Evolutionary conservation across 140 eudicot genomes (phyloP).

Genomic region (Bidens hawaiensis): DNA sequence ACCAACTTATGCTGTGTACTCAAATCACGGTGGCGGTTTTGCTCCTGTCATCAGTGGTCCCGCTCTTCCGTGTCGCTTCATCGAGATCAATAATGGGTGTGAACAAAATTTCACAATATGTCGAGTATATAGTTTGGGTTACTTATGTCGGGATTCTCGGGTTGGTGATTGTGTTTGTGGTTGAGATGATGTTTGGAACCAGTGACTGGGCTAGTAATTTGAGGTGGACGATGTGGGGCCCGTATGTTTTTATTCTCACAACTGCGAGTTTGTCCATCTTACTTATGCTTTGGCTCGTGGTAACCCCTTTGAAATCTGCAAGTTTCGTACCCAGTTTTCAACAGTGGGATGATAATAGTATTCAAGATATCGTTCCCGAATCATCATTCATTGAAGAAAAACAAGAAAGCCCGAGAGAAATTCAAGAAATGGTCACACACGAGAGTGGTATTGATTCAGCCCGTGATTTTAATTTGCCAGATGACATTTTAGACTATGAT

Average conservation of each 20-base stretch:
- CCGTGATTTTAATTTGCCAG: conserved; percentile 48
- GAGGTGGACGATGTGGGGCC: conserved; percentile 53
- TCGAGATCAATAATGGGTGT: conserved; percentile 79
- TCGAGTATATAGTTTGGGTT: conserved; percentile 53
- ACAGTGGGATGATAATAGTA: conserved; percentile 17
- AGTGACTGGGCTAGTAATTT: conserved; percentile 82
- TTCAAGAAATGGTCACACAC: conserved; percentile 21
- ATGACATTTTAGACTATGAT: conserved; percentile 50
- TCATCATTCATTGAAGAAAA: conserved; percentile 13
- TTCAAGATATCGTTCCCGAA: conserved; percentile 9
- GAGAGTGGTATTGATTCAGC: conserved; percentile 18
- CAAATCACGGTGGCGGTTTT: conserved; percentile 75
- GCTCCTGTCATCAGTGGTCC: conserved; percentile 89
- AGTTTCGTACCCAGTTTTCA: conserved; percentile 30
- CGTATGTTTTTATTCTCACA: conserved; percentile 43
- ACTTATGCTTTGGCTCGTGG: conserved; percentile 67
- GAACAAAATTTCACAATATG: conserved; percentile 46
- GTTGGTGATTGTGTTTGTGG: conserved; percentile 54
- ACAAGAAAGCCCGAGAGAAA: conserved; percentile 28
- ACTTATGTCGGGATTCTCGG: conserved; percentile 69
- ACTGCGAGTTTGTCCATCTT: conserved; percentile 49
- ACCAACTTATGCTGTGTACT: conserved; percentile 63
- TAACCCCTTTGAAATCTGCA: conserved; percentile 68
- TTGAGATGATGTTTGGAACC: conserved; percentile 75
- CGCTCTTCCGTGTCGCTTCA: conserved; percentile 74